Evolutionary conservation across 192 early-diverging fungal species (phyloP).

Genomic region (Pilaira anomala): DNA sequence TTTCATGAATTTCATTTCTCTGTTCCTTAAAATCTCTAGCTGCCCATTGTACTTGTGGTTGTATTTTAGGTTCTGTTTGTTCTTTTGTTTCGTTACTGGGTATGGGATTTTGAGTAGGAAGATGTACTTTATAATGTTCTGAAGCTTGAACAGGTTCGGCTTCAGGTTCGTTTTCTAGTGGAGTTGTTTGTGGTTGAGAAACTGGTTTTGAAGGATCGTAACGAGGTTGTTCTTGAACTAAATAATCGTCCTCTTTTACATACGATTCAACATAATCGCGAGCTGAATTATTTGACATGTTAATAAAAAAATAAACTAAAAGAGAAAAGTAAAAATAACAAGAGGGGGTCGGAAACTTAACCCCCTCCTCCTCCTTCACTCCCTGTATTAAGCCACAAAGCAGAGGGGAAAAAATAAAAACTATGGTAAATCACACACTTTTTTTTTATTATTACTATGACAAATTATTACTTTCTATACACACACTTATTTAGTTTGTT

Average conservation of each 20-base stretch:
- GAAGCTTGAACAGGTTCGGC: constrained; percentile 9
- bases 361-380: no score
- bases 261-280: constrained; percentile 29
- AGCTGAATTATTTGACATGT: constrained; percentile 24
- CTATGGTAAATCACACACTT: not conserved
- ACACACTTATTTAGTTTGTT: not conserved
- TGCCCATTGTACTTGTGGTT: constrained; percentile 18
- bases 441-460: not conserved
- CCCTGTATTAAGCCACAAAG: no score
- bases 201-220: constrained; percentile 31
- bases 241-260: constrained; percentile 16
- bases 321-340: not conserved
- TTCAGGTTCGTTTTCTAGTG: not conserved
- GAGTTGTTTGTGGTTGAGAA: constrained; percentile 1
- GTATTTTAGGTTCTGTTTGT: not conserved
- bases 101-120: constrained; percentile 20
- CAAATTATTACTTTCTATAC: not conserved
- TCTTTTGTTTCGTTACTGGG: not conserved
- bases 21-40: constrained; percentile 29
- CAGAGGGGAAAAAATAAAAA: no score
- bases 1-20: constrained; percentile 31
- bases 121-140: constrained; percentile 19
- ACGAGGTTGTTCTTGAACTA: constrained; percentile 24
- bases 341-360: not conserved
- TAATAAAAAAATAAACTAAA: not conserved